A percentile compares a stretch with the other conserved stretches of the same genome.
Evolutionary conservation across 495 filamentous ascomycete genomes (phyloP).

Genomic region (Trichoderma asperelloides): DNA sequence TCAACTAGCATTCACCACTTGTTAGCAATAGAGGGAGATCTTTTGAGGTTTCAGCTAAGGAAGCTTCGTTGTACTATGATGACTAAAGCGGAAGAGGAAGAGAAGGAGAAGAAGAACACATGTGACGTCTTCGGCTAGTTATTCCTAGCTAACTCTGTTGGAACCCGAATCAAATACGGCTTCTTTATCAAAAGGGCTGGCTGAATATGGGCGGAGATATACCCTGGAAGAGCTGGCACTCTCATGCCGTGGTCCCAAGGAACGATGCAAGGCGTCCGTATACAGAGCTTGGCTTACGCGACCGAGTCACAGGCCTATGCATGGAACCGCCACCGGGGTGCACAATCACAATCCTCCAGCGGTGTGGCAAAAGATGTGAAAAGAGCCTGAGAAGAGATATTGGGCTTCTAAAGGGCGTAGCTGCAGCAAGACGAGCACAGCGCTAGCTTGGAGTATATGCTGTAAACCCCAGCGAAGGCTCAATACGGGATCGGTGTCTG

Average conservation of each 20-base stretch:
- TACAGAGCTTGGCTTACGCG: constrained; percentile 3
- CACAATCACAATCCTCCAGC: constrained; percentile 8
- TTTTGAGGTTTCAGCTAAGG: background rate
- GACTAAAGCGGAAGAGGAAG: background rate
- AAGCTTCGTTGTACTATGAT: background rate
- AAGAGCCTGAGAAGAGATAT: background rate
- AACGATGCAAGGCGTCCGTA: background rate
- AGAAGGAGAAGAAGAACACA: background rate
- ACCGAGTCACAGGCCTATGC: background rate
- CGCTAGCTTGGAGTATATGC: too few relatives aligned
- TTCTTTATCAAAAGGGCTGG: background rate
- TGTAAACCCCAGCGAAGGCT: too few relatives aligned
- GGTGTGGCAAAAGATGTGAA: background rate
- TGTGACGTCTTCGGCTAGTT: background rate
- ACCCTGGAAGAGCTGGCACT: background rate
- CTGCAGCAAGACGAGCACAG: too few relatives aligned
- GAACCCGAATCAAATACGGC: background rate
- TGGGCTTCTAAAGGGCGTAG: background rate
- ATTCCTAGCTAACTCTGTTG: background rate
- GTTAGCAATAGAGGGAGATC: background rate
- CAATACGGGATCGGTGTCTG: background rate
- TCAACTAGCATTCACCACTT: background rate
- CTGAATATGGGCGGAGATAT: background rate
- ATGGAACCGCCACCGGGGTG: background rate
- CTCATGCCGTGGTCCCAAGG: background rate